Conservation (phyloP, 2,329 filamentous ascomycete species). For the Passalora sequoiae region DNA sequence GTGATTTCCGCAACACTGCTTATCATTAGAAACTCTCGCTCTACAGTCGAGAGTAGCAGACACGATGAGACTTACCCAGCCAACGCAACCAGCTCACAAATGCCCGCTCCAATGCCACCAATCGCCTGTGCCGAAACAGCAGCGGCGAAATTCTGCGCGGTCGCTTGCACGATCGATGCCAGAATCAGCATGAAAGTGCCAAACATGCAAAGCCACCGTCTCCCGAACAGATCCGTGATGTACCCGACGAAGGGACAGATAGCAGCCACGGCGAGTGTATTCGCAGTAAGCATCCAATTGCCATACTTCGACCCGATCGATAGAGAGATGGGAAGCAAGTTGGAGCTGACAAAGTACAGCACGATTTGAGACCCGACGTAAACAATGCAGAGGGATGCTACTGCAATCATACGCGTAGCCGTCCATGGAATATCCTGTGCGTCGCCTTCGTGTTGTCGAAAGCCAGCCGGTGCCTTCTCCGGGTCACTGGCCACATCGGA, state of each 20-base stretch:
- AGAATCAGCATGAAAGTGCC: slow-evolving; percentile 19
- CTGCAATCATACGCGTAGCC: slow-evolving; percentile 19
- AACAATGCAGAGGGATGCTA: slow-evolving; percentile 20
- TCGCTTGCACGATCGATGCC: slow-evolving; percentile 17
- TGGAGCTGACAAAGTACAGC: slow-evolving; percentile 23
- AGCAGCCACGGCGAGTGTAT: slow-evolving; percentile 23
- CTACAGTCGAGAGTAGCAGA: no score
- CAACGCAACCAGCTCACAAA: slow-evolving; percentile 21
- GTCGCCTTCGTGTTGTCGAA: slow-evolving; percentile 11
- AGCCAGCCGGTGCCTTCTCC: slow-evolving; percentile 16
- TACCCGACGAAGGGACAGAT: slow-evolving; percentile 24
- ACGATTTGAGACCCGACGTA: slow-evolving; percentile 24
- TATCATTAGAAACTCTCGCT: background rate
- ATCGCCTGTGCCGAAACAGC: slow-evolving; percentile 21
- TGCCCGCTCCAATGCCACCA: slow-evolving; percentile 21
- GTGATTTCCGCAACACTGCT: slow-evolving; percentile 24
- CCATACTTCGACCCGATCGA: slow-evolving; percentile 15
- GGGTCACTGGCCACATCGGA: slow-evolving; percentile 10
- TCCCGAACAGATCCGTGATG: slow-evolving; percentile 21
- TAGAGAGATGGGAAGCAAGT: slow-evolving; percentile 13
- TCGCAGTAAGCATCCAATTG: slow-evolving; percentile 24
- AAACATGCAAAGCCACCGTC: slow-evolving; percentile 17
- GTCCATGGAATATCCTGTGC: slow-evolving; percentile 21
- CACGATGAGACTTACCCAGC: slow-evolving; percentile 17
- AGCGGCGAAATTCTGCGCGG: slow-evolving; percentile 15